Conservation (phyloP, 257 asterid species). For the Agastache rugosa region DNA sequence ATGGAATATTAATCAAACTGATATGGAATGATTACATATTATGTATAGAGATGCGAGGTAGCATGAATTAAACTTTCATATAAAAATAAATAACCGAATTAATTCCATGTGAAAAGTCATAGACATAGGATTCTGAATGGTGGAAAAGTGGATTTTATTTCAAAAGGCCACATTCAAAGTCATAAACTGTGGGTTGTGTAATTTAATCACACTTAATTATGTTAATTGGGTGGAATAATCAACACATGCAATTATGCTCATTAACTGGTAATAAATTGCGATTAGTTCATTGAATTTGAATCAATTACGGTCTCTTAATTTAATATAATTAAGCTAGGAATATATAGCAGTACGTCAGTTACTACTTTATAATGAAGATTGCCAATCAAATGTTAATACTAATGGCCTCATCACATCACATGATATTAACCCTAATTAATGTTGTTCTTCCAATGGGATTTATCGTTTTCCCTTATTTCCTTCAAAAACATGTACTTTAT, state of each 20-base stretch:
- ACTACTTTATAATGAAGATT: neutral
- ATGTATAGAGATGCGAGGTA: no score
- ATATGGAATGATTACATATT: no score
- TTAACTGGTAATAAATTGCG: neutral
- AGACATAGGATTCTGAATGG: constrained; percentile 29
- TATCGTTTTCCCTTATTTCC: no score
- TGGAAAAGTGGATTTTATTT: neutral
- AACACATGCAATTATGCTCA: constrained; percentile 27
- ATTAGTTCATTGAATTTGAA: constrained; percentile 29
- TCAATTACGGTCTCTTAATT: neutral
- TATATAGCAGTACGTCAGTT: neutral
- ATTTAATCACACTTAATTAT: constrained; percentile 14
- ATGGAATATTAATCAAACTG: no score
- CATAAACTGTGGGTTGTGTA: constrained; percentile 31
- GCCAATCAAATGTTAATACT: neutral
- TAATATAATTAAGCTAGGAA: neutral
- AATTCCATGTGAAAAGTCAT: neutral
- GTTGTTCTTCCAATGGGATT: no score
- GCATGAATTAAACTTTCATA: no score
- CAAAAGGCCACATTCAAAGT: constrained; percentile 18
- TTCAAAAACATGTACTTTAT: no score
- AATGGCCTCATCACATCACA: neutral
- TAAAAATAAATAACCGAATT: neutral
- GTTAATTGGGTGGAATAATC: constrained; percentile 16
- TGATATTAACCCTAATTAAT: no score